Percentiles rank a stretch among this genome's conserved stretches.
Evolutionary conservation across 2,329 filamentous ascomycete genomes (phyloP).

Genomic region (Aspergillus sp.): DNA sequence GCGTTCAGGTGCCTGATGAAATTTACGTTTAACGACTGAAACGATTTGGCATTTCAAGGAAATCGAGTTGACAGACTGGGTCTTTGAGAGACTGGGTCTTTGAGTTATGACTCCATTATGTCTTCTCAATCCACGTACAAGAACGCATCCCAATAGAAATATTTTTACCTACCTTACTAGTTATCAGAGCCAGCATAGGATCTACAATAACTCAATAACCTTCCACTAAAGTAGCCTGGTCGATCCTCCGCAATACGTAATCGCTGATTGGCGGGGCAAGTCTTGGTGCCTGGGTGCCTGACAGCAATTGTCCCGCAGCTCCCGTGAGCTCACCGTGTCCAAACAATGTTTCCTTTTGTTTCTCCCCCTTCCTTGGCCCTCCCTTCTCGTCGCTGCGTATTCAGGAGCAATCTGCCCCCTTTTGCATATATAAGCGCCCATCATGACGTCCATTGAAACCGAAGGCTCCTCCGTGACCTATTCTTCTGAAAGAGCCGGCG

Average conservation of each 20-base stretch:
- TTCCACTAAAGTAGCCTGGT: slow-evolving; percentile 3
- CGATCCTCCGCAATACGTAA: slow-evolving; percentile 1
- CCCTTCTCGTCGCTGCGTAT: not conserved
- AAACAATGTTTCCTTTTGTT: not conserved
- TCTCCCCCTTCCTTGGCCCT: not conserved
- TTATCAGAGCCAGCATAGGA: not conserved
- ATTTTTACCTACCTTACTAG: not conserved
- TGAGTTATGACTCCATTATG: not conserved
- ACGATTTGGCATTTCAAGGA: slow-evolving; percentile 1
- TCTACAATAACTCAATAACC: not conserved
- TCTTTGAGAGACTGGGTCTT: too few species aligned
- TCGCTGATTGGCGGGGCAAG: slow-evolving; percentile 1
- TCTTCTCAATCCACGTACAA: slow-evolving; percentile 1
- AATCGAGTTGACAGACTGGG: not conserved
- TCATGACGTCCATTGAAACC: slow-evolving; percentile 30
- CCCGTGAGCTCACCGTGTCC: not conserved
- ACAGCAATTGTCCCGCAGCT: not conserved
- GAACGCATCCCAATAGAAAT: not conserved
- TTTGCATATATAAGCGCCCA: not conserved
- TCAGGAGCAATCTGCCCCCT: not conserved
- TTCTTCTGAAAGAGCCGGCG: slow-evolving; percentile 43
- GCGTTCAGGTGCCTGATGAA: not conserved
- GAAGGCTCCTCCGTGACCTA: slow-evolving; percentile 44
- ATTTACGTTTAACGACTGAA: not conserved
- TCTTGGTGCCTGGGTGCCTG: slow-evolving; percentile 11